phyloP scores from a whole-genome alignment of 2,329 filamentous ascomycete species.

The Leptosphaerulina australis region DNA sequence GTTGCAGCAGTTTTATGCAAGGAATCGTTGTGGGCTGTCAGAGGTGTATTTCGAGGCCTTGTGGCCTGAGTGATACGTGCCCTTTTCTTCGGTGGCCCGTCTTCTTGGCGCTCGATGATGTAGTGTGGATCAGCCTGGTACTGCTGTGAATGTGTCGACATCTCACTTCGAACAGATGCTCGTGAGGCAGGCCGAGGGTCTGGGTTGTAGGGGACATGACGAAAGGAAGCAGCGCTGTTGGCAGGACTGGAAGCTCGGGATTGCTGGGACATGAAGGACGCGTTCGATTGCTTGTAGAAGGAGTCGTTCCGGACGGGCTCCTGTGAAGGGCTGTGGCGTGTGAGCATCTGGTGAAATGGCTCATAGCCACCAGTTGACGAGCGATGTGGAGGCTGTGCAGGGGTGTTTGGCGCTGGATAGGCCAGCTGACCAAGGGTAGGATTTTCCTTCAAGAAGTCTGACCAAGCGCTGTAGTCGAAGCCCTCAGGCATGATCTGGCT shows the following conservation, averaged over 20 bases:
- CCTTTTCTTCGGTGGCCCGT: conserved; percentile 72
- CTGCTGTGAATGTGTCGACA: conserved; percentile 26
- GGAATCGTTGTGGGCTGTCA: conserved; percentile 77
- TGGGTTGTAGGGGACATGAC: conserved; percentile 39
- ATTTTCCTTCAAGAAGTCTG: conserved; percentile 74
- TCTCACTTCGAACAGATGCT: conserved; percentile 46
- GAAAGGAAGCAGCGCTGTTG: conserved; percentile 48
- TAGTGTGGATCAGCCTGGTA: conserved; percentile 30
- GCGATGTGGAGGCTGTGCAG: conserved; percentile 27
- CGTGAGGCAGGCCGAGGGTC: conserved; percentile 49
- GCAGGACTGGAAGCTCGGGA: conserved; percentile 55
- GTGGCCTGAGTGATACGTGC: conserved; percentile 77
- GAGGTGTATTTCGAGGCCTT: conserved; percentile 72
- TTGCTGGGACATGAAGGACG: conserved; percentile 39
- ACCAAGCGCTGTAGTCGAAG: conserved; percentile 79
- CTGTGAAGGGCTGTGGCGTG: conserved; percentile 37
- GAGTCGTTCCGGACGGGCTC: conserved; percentile 35
- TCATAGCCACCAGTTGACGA: conserved; percentile 40
- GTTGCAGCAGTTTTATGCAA: conserved; percentile 90
- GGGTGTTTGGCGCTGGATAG: conserved; percentile 29
- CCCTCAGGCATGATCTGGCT: conserved; percentile 64
- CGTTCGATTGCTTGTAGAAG: conserved; percentile 34
- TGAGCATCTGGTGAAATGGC: conserved; percentile 48
- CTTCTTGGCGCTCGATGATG: conserved; percentile 48
- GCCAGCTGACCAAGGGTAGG: conserved; percentile 52